Conservation (phyloP, 257 asterid genomes). For the Solanum clarkiae region DNA sequence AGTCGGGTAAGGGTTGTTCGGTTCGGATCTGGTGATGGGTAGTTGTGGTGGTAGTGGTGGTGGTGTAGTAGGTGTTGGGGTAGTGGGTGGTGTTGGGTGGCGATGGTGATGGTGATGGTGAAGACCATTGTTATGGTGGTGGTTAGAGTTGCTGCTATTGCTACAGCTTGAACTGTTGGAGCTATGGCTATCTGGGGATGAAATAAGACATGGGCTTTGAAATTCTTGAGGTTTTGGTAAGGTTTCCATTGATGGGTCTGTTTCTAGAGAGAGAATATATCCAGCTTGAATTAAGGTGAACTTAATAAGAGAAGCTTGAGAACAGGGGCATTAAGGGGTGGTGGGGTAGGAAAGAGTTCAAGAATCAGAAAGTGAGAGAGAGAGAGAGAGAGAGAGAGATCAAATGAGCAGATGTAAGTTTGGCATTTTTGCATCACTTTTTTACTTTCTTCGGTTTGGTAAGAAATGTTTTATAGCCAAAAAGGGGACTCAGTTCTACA, state of each 20-base stretch:
- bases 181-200: slow-evolving; percentile 27
- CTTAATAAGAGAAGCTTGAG: not conserved
- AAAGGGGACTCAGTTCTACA: not conserved
- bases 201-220: slow-evolving; percentile 18
- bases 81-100: slow-evolving; percentile 2
- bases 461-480: slow-evolving; percentile 25
- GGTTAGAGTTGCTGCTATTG: slow-evolving; percentile 10
- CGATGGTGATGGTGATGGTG: slow-evolving; percentile 10
- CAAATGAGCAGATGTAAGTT: slow-evolving; percentile 8
- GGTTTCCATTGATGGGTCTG: slow-evolving; percentile 34
- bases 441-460: slow-evolving; percentile 32
- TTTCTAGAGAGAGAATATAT: not conserved
- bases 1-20: slow-evolving; percentile 80
- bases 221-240: slow-evolving; percentile 26
- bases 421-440: slow-evolving; percentile 21
- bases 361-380: not conserved
- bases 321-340: not conserved
- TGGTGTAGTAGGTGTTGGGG: slow-evolving; percentile 8
- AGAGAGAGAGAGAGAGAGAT: not conserved
- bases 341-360: slow-evolving; percentile 4
- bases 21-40: slow-evolving; percentile 85
- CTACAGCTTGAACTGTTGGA: slow-evolving; percentile 34
- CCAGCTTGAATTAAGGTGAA: not conserved
- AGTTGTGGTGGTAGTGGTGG: slow-evolving; percentile 30
- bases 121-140: slow-evolving; percentile 3